Percentiles rank a stretch among this genome's conserved stretches.
phyloP scores from a whole-genome alignment of 2,329 filamentous ascomycete species.

The Alternaria longipes region DNA sequence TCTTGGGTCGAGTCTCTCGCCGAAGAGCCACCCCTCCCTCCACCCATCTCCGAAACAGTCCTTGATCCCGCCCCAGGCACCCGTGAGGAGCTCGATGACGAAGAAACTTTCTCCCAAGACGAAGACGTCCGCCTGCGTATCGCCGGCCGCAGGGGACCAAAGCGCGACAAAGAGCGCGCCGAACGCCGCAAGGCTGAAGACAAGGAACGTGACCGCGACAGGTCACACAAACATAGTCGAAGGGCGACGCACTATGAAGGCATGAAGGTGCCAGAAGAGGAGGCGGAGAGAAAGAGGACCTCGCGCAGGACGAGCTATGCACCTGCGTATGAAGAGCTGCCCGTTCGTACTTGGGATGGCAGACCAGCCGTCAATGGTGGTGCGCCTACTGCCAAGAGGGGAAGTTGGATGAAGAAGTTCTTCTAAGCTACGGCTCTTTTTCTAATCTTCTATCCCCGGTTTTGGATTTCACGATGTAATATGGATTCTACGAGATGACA shows the following conservation, averaged over 20 bases:
- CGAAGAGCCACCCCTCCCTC: conserved; percentile 57
- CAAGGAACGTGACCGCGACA: conserved; percentile 38
- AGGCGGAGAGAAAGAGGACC: conserved; percentile 34
- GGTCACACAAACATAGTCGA: conserved; percentile 41
- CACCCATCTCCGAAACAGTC: conserved; percentile 58
- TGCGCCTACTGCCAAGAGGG: conserved; percentile 48
- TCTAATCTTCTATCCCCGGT: not conserved
- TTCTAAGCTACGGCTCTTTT: conserved; percentile 20
- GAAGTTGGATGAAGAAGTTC: conserved; percentile 61
- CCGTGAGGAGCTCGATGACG: conserved; percentile 39
- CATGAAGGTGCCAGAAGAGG: conserved; percentile 30
- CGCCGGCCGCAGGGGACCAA: conserved; percentile 39
- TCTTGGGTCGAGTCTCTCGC: conserved; percentile 60
- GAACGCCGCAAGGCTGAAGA: conserved; percentile 41
- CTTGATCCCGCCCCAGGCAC: conserved; percentile 51
- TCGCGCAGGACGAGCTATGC: conserved; percentile 46
- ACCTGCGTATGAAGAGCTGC: conserved; percentile 42
- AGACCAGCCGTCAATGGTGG: conserved; percentile 46
- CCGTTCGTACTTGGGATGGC: conserved; percentile 53
- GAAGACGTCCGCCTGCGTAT: conserved; percentile 52
- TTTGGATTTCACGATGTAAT: conserved; percentile 3
- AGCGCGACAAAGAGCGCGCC: conserved; percentile 42
- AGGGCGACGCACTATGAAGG: conserved; percentile 39
- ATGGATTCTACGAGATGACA: not conserved
- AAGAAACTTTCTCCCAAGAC: conserved; percentile 50